Percentiles rank a stretch among this genome's conserved stretches.
These are phyloP conservation scores for Stellera chamaejasme DNA, from an alignment of 345 rosid species.

Conservation along the genomic window DNA sequence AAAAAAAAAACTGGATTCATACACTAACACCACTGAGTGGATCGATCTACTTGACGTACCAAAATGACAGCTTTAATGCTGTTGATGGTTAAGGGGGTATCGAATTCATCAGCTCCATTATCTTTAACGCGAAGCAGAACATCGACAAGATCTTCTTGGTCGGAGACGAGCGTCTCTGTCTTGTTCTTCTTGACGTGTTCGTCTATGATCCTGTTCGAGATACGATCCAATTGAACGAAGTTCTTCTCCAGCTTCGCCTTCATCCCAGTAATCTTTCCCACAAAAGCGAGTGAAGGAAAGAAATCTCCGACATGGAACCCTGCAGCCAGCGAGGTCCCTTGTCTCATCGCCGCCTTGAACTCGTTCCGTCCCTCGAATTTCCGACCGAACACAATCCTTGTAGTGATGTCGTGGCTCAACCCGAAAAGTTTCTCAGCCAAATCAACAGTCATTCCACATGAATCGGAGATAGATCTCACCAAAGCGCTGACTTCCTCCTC, in stretches of 20 bases:
- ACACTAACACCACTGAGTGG: too few species aligned
- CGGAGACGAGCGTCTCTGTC: background rate
- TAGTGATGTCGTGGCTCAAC: slow-evolving; percentile 1
- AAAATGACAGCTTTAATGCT: background rate
- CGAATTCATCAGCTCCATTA: background rate
- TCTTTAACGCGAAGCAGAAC: slow-evolving; percentile 1
- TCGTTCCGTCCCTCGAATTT: background rate
- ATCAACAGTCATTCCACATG: background rate
- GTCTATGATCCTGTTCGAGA: background rate
- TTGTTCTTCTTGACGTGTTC: background rate
- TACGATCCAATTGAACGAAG: background rate
- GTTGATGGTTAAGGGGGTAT: background rate
- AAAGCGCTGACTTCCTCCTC: background rate
- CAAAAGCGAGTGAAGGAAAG: background rate
- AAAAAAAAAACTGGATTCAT: background rate
- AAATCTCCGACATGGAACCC: slow-evolving; percentile 4
- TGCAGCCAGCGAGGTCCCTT: background rate
- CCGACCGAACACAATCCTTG: background rate
- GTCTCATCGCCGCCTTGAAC: slow-evolving; percentile 1
- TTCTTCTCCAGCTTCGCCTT: background rate
- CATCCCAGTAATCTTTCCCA: too few species aligned
- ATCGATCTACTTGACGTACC: background rate
- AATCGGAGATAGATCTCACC: background rate
- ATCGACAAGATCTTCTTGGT: background rate
- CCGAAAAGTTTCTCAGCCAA: background rate